phyloP scores from a whole-genome alignment of 2,329 filamentous ascomycete species.

The Talaromyces sp. region DNA sequence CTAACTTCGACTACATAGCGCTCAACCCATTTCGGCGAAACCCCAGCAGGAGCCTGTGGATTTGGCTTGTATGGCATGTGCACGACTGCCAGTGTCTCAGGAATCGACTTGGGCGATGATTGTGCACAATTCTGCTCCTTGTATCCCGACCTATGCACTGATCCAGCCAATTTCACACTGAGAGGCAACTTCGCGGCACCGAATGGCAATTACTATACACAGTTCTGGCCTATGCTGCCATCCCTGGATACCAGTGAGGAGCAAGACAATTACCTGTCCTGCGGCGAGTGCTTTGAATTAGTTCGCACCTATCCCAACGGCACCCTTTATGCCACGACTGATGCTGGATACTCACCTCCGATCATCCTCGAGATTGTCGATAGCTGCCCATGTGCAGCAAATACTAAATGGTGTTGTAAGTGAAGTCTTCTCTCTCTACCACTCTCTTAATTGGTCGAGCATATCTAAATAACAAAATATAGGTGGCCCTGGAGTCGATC shows the following conservation, averaged over 20 bases:
- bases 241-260: conserved; percentile 9
- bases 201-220: conserved; percentile 10
- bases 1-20: not conserved
- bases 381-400: conserved; percentile 10
- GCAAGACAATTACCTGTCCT: conserved; percentile 14
- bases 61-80: conserved; percentile 14
- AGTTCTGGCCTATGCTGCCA: conserved; percentile 11
- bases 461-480: not conserved
- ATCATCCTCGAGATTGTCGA: conserved; percentile 10
- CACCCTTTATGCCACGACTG: conserved; percentile 4
- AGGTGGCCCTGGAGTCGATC: conserved; percentile 12
- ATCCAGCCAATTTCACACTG: conserved; percentile 7
- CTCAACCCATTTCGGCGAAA: conserved; percentile 14
- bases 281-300: conserved; percentile 12
- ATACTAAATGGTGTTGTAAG: conserved; percentile 14
- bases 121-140: conserved; percentile 5
- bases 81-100: conserved; percentile 10
- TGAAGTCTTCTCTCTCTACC: not conserved
- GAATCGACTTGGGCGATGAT: conserved; percentile 10
- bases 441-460: not conserved
- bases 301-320: conserved; percentile 10
- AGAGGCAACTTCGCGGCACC: conserved; percentile 11
- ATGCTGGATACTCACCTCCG: conserved; percentile 9
- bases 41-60: conserved; percentile 11
- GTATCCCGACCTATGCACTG: conserved; percentile 8